Base-by-base conservation (phyloP, 192 early-diverging fungal genomes). In the Jimgerdemannia lactiflua region DNA sequence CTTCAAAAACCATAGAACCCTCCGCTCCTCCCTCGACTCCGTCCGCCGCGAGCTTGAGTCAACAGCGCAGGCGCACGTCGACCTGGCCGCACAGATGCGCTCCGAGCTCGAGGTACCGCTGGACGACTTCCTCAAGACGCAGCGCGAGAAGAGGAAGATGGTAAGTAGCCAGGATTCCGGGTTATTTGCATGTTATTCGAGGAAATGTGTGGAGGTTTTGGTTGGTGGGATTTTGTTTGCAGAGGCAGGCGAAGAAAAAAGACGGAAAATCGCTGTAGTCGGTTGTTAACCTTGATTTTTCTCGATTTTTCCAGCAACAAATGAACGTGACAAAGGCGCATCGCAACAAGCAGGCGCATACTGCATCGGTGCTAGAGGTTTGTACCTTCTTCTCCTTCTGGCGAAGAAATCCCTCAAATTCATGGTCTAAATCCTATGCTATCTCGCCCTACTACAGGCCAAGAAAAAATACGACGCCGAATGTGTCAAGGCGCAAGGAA, bases 81-180 rank as follows among this genome's bases (percentile, higher is more conserved):
- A 91, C 19, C 67, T 94, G 67, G 87, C 88, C 9, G 77, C 85
- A 42, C 89, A 93, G 76, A 86, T 94, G 71, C 77, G 85, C 18
- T 79, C 80, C 20, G 85, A 90, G 65, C 74, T 94, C 2, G 92
- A 92, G 67, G 73, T 84, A 20, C 85, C 89, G 8, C 69, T 92
- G 41, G 74, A 80, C 14, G 77, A 88, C 40, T 94, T 94, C 75
- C 90, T 92, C 9, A 64, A 85, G 8, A 84, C 83, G 65, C 93
- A 94, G 84, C 88, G 89, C 54, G 85, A 86, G 29, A 89, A 87
- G 69, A 82, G 91, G 19, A 88, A 91, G 64, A 64, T 84, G 69
- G 88, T 89, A 79, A 64, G 72, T 69, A 41, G n/a, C n/a, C 49
- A 54, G 11, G 49, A 7, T 54, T 54, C 63, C 40, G 44, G 64